Evolutionary conservation across 768 basidiomycete genomes (phyloP).

Genomic region (Chalciporus pseudorubinellus): DNA sequence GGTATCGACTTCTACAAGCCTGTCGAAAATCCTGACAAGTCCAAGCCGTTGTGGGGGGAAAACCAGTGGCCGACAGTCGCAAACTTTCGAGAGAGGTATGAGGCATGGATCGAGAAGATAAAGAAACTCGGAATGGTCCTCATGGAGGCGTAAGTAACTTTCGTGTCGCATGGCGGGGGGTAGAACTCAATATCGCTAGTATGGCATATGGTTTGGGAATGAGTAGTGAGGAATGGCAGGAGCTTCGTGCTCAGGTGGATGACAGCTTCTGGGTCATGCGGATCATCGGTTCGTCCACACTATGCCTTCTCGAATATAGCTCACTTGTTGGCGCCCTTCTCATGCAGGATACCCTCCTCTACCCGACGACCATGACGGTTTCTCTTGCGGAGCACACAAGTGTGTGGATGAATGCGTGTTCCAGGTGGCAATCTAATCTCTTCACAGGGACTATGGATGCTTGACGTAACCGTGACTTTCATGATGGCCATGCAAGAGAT

Average conservation of each 20-base stretch:
- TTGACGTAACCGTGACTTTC: constrained; percentile 55
- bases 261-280: constrained; percentile 92
- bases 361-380: constrained; percentile 73
- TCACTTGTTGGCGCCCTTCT: neutral
- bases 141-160: constrained; percentile 73
- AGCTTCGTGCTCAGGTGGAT: constrained; percentile 66
- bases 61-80: constrained; percentile 79
- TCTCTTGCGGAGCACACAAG: constrained; percentile 92
- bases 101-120: constrained; percentile 84
- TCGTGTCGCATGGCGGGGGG: neutral
- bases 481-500: neutral
- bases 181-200: constrained; percentile 35
- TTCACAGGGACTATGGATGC: constrained; percentile 81
- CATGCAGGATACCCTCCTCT: constrained; percentile 80
- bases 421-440: constrained; percentile 4
- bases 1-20: constrained; percentile 81
- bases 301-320: neutral
- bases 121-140: constrained; percentile 72
- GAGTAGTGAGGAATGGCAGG: constrained; percentile 64
- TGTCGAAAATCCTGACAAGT: constrained; percentile 65
- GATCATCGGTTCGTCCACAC: constrained; percentile 55
- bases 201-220: constrained; percentile 83
- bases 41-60: constrained; percentile 72
- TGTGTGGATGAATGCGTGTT: constrained; percentile 27
- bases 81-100: constrained; percentile 61